phyloP scores from a whole-genome alignment of 768 basidiomycete species.

The Gymnopilus dilepis region DNA sequence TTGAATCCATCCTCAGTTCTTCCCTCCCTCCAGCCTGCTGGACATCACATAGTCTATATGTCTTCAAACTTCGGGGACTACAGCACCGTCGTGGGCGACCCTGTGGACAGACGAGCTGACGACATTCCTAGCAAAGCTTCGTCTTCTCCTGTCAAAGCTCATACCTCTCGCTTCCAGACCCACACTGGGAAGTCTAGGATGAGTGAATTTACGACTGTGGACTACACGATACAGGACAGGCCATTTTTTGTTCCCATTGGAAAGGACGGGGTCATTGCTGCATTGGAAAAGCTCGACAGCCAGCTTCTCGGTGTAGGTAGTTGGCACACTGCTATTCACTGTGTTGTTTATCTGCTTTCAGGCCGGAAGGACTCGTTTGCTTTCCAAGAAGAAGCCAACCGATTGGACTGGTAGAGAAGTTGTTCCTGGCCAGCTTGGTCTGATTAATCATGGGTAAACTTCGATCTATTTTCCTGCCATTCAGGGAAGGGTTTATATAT shows the following conservation, averaged over 20 bases:
- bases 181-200: slow-evolving; percentile 16
- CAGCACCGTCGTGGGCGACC: slow-evolving; percentile 51
- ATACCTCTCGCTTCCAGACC: slow-evolving; percentile 7
- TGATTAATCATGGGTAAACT: slow-evolving; percentile 71
- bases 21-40: not conserved
- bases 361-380: slow-evolving; percentile 59
- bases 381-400: slow-evolving; percentile 73
- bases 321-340: not conserved
- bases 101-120: slow-evolving; percentile 29
- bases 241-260: slow-evolving; percentile 76
- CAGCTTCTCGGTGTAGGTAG: slow-evolving; percentile 58
- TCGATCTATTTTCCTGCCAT: not conserved
- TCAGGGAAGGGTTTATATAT: not conserved
- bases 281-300: slow-evolving; percentile 70
- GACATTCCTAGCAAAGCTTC: slow-evolving; percentile 21
- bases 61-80: slow-evolving; percentile 47
- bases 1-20: not conserved
- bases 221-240: slow-evolving; percentile 58
- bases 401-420: slow-evolving; percentile 77
- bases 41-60: slow-evolving; percentile 27
- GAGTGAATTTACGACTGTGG: slow-evolving; percentile 49
- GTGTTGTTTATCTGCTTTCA: slow-evolving; percentile 5
- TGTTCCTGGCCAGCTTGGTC: slow-evolving; percentile 70
- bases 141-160: slow-evolving; percentile 12
- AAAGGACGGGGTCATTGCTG: slow-evolving; percentile 68